Evolutionary conservation across 2,329 filamentous ascomycete genomes (phyloP).

Genomic region (Nannizziopsis arthrosporioides): DNA sequence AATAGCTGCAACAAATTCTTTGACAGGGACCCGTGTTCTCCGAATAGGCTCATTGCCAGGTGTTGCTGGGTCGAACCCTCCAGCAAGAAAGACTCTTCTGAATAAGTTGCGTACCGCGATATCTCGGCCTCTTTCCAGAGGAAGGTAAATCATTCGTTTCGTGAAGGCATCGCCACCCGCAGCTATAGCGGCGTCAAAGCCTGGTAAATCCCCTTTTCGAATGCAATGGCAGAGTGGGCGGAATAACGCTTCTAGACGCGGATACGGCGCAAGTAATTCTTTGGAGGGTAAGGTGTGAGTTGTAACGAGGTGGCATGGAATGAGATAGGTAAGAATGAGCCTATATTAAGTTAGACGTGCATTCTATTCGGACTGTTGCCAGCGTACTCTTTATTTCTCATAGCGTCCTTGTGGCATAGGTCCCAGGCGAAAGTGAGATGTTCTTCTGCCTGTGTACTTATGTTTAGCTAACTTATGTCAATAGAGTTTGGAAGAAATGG

Average conservation of each 20-base stretch:
- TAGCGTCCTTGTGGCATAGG: constrained; percentile 62
- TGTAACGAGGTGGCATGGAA: constrained; percentile 84
- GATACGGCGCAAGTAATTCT: constrained; percentile 60
- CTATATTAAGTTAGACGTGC: constrained; percentile 37
- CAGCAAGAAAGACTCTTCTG: constrained; percentile 77
- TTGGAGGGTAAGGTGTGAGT: constrained; percentile 70
- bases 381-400: constrained; percentile 63
- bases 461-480: not conserved
- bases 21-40: constrained; percentile 65
- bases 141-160: constrained; percentile 84
- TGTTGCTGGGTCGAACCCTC: constrained; percentile 68
- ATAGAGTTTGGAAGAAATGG: not conserved
- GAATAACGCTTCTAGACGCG: constrained; percentile 65
- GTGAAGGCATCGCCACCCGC: constrained; percentile 87
- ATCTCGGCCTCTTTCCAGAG: constrained; percentile 81
- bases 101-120: constrained; percentile 84
- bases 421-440: constrained; percentile 69
- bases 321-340: constrained; percentile 84
- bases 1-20: constrained; percentile 76
- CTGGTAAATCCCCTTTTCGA: constrained; percentile 65
- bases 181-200: constrained; percentile 70
- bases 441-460: constrained; percentile 53
- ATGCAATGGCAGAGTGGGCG: constrained; percentile 67
- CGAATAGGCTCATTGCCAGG: constrained; percentile 51
- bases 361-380: not conserved